Evolutionary conservation across 1,284 basidiomycete species (phyloP), one percentile per base, ranked within the genome.

Genomic region (Trichosporon ovoides): DNA sequence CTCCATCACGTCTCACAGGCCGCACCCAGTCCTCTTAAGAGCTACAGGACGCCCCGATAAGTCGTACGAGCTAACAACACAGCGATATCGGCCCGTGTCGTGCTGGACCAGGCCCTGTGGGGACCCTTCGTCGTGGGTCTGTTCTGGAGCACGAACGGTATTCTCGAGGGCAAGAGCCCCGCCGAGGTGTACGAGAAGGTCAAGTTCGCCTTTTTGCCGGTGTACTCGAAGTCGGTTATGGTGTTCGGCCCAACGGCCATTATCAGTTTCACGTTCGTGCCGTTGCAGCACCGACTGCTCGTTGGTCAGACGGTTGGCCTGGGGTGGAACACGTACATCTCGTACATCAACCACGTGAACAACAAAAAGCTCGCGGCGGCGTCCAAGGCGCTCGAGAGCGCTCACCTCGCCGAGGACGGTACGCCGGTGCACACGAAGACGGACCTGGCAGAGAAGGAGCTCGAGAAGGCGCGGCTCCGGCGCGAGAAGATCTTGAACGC

Each of bases 211-310:
- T 74, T 69, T 61, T 60, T 73, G 49, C 66, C 72, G 13, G 71
- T 69, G 16, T 72, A 70, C 67, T 62, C 66, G 16, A 68, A 69
- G 59, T 65, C 67, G 1, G 60, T 72, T 16, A 81, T 78, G n/a
- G 88, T 91, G 11, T 91, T 88, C 71, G 81, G 87, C 46, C 90
- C 90, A 0, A 84, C 88, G 0, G 89, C 91, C 70, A 72, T 88
- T 56, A 78, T 91, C 79, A 92, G 91, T 78, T 92, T 92, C 69
- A 79, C 85, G 9, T 37, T 92, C 54, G 83, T 92, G 0, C 91
- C 90, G 0, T 83, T 82, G 3, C 89, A 91, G 67, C 79, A 90
- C 55, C 84, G 89, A 18, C 85, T 92, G 61, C 81, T 87, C 11
- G 80, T 87, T n/a, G 83, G 91, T 20, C 84, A 89, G 68, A 82